phyloP scores from a whole-genome alignment of 441 rosid species.

The Breynia disticha region DNA sequence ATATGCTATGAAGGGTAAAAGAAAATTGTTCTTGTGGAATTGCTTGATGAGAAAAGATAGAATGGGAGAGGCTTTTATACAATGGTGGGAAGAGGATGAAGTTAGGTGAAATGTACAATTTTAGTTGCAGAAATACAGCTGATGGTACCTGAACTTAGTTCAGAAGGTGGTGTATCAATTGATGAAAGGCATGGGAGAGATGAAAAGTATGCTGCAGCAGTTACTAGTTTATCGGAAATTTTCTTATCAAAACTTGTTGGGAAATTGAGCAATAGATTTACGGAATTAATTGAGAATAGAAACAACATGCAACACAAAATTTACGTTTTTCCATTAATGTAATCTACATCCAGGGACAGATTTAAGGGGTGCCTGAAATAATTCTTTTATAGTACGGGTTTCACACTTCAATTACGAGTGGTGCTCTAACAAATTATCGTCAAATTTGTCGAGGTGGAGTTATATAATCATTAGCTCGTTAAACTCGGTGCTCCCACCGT shows the following conservation, averaged over 20 bases:
- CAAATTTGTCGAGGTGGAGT: too few relatives aligned
- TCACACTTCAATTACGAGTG: too few relatives aligned
- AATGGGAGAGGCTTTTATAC: slow-evolving; percentile 18
- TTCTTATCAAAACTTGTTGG: too few relatives aligned
- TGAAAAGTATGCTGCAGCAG: slow-evolving; percentile 21
- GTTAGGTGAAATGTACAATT: slow-evolving; percentile 24
- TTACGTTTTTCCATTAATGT: too few relatives aligned
- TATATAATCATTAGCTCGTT: too few relatives aligned
- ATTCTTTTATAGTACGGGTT: too few relatives aligned
- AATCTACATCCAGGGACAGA: too few relatives aligned
- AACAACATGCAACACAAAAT: too few relatives aligned
- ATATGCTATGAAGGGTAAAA: not conserved
- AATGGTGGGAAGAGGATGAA: slow-evolving; percentile 6
- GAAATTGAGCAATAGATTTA: not conserved
- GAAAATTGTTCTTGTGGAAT: slow-evolving; percentile 6
- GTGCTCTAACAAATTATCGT: too few relatives aligned
- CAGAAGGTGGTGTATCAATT: slow-evolving; percentile 27
- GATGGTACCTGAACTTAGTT: slow-evolving; percentile 7
- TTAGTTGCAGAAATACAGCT: slow-evolving; percentile 13
- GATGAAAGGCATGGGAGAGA: not conserved
- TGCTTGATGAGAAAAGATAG: slow-evolving; percentile 14
- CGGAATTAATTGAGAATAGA: too few relatives aligned
- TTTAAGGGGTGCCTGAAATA: too few relatives aligned
- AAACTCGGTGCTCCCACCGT: too few relatives aligned
- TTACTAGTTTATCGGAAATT: slow-evolving; percentile 48